These are phyloP conservation scores for Erigeron canadensis DNA, from an alignment of 129 eudicot species.

Conservation along the genomic window DNA sequence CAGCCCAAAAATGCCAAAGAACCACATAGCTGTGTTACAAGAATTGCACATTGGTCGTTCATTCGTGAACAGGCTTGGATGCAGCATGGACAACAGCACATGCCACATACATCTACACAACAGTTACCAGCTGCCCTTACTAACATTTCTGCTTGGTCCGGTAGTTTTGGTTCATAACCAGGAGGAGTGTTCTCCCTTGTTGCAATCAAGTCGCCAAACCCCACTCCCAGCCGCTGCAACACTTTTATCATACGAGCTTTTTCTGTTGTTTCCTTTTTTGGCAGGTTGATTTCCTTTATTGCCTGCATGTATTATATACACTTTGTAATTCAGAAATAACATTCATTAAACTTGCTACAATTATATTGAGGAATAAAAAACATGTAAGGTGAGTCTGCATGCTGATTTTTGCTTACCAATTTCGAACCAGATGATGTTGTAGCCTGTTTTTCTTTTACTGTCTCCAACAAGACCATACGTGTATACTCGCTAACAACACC, in stretches of 20 bases:
- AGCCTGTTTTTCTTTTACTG: constrained; percentile 37
- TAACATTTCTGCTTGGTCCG: constrained; percentile 72
- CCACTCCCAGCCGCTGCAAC: constrained; percentile 51
- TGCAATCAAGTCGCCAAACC: constrained; percentile 75
- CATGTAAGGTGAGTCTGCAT: neutral
- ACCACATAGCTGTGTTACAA: constrained; percentile 59
- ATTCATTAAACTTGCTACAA: neutral
- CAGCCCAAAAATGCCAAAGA: constrained; percentile 77
- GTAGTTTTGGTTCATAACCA: constrained; percentile 53
- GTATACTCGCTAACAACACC: constrained; percentile 70
- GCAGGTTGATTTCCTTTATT: constrained; percentile 23
- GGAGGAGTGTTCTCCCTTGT: constrained; percentile 75
- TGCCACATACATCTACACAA: constrained; percentile 53
- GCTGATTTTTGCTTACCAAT: constrained; percentile 33
- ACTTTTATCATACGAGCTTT: constrained; percentile 30
- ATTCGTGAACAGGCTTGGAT: constrained; percentile 52
- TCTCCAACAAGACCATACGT: constrained; percentile 70
- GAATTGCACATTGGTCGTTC: constrained; percentile 70
- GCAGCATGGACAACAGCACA: constrained; percentile 89
- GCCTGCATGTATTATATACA: constrained; percentile 24
- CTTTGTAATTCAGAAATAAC: neutral
- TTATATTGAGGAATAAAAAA: neutral
- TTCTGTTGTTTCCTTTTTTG: constrained; percentile 26
- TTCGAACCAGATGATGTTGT: constrained; percentile 32
- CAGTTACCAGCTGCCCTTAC: constrained; percentile 78